Evolutionary conservation across 1,284 basidiomycete species (phyloP).

Genomic region (Trametes hirsuta): DNA sequence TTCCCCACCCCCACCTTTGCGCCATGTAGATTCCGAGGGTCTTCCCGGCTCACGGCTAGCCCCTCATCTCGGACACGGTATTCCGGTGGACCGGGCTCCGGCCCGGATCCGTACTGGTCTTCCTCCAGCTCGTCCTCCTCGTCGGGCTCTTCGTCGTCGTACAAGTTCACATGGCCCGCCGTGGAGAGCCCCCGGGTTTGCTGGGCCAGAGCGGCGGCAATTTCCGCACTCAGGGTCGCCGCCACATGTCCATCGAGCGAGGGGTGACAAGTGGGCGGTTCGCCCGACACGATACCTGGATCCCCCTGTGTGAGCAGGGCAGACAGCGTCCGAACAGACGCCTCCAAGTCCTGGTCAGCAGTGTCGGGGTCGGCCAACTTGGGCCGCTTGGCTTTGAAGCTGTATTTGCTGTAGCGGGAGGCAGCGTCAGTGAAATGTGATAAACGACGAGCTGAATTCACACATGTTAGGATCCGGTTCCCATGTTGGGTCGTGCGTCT

Average conservation of each 20-base stretch:
- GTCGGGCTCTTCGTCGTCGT: slow-evolving; percentile 16
- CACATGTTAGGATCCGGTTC: slow-evolving; percentile 81
- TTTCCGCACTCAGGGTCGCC: slow-evolving; percentile 67
- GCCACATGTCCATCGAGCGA: slow-evolving; percentile 64
- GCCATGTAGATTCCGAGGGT: background rate
- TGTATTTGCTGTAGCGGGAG: slow-evolving; percentile 60
- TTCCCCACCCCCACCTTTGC: slow-evolving; percentile 16
- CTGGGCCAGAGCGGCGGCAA: slow-evolving; percentile 74
- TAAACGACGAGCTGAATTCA: slow-evolving; percentile 33
- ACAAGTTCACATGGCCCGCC: slow-evolving; percentile 2
- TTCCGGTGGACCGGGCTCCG: slow-evolving; percentile 24
- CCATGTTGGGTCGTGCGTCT: slow-evolving; percentile 79
- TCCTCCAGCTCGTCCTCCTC: slow-evolving; percentile 46
- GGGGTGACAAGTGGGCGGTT: slow-evolving; percentile 36
- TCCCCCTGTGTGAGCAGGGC: slow-evolving; percentile 55
- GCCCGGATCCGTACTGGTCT: slow-evolving; percentile 36
- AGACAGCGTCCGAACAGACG: slow-evolving; percentile 72
- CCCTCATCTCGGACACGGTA: slow-evolving; percentile 22
- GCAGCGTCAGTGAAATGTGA: slow-evolving; percentile 15
- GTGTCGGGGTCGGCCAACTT: slow-evolving; percentile 52
- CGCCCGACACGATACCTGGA: slow-evolving; percentile 11
- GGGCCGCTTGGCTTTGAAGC: slow-evolving; percentile 70
- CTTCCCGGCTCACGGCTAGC: background rate
- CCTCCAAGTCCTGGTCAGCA: slow-evolving; percentile 55
- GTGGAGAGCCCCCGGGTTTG: background rate